Evolutionary conservation across 768 basidiomycete species (phyloP), one percentile per base, ranked within the genome.

Genomic region (Termitomyces sp.): DNA sequence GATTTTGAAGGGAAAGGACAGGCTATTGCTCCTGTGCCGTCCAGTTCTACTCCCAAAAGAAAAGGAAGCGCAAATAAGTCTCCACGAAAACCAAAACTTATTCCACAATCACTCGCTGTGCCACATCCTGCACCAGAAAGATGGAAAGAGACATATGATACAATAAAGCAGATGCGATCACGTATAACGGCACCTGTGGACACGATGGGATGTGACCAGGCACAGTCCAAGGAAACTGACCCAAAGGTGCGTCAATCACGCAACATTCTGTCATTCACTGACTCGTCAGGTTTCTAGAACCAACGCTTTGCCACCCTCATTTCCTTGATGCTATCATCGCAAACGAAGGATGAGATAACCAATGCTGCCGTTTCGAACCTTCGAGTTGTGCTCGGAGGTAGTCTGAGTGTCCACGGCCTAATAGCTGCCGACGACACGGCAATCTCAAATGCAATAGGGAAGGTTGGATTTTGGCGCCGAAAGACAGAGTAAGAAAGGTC

Each of bases 251-350:
- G 70, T 64, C 16, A 10, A 38, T 52, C 49, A 40, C 47, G 8
- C 50, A 55, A 26, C 33, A 26, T 40, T 35, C 46, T 28, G 10
- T 32, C 35, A 43, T 30, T 14, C 53, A 13, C n/a, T 43, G 10
- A 44, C 41, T 59, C 57, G 56, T 38, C 55, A 41, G 40, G 23
- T 46, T 51, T 16, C 7, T 68, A 95, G 93, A 93, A 86, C 57
- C 81, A 83, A 52, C 87, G 95, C 2, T 90, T 93, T 60, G 81
- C 91, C 9, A 92, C 89, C 4, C 84, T 99, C 23, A 83, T 99
- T 7, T 93, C 95, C 3, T 79, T 99, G 48, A 97, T 98, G 93
- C 82, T 98, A 2, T 94, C 91, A 10, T 93, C 93, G 2, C 96
- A 98, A 70, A 98, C 96, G 4, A 98, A 95, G 67, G 95, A 96